These are phyloP conservation scores for Phalaenopsis hybrid DNA, from an alignment of 116 monocot species.

Conservation along the genomic window DNA sequence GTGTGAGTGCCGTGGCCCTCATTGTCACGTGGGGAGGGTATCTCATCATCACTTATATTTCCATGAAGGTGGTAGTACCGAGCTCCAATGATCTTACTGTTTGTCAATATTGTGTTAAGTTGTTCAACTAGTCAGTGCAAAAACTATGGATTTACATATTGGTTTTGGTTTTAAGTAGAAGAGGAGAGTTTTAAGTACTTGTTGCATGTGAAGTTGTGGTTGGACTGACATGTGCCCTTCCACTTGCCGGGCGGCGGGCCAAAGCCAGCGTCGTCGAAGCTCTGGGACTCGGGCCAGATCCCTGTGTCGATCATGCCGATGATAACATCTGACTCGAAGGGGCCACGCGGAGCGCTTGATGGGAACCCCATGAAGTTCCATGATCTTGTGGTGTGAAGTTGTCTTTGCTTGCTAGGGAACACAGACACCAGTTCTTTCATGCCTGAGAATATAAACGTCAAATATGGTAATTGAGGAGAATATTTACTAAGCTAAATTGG, in stretches of 20 bases:
- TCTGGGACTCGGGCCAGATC: constrained; percentile 33
- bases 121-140: background rate
- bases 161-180: background rate
- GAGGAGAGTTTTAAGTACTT: constrained; percentile 8
- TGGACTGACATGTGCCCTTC: constrained; percentile 27
- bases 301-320: constrained; percentile 26
- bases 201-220: constrained; percentile 24
- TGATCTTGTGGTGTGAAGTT: constrained; percentile 22
- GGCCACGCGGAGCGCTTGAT: background rate
- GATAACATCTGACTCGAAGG: constrained; percentile 9
- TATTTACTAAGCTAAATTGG: background rate
- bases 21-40: constrained; percentile 8
- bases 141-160: background rate
- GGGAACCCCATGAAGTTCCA: constrained; percentile 24
- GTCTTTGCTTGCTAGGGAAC: constrained; percentile 7
- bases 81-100: constrained; percentile 18
- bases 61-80: background rate
- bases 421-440: constrained; percentile 16
- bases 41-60: background rate
- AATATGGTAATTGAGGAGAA: background rate
- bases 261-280: constrained; percentile 24
- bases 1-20: constrained; percentile 14
- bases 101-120: background rate
- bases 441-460: background rate
- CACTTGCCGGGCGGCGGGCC: constrained; percentile 26